Percentiles rank a stretch among this genome's conserved stretches.
Evolutionary conservation across 2,329 filamentous ascomycete genomes (phyloP).

Genomic region (Ophiostoma populinum): DNA sequence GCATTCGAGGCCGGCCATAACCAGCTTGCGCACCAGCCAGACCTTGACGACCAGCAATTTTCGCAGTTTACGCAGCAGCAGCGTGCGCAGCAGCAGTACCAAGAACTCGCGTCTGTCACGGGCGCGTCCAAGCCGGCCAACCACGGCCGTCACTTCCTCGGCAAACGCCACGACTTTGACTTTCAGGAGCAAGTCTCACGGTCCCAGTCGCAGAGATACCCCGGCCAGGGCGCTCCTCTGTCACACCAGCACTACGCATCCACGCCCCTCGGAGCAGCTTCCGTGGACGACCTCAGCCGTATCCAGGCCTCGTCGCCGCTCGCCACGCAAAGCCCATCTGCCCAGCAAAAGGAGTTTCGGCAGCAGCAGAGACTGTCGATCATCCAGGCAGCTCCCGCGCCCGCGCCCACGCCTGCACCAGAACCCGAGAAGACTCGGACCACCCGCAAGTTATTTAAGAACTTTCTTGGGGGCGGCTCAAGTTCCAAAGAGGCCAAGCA

Average conservation of each 20-base stretch:
- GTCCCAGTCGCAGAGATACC: slow-evolving; percentile 34
- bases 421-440: slow-evolving; percentile 28
- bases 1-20: slow-evolving; percentile 8
- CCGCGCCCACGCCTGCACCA: slow-evolving; percentile 14
- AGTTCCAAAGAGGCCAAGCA: slow-evolving; percentile 16
- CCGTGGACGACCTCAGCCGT: slow-evolving; percentile 24
- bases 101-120: too few relatives aligned
- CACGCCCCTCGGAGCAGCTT: slow-evolving; percentile 17
- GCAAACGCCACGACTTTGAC: slow-evolving; percentile 18
- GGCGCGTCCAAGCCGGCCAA: too few relatives aligned
- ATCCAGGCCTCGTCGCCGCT: slow-evolving; percentile 15
- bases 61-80: slow-evolving; percentile 11
- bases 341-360: slow-evolving; percentile 14
- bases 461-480: slow-evolving; percentile 29
- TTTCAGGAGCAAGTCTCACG: slow-evolving; percentile 31
- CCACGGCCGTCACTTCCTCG: too few relatives aligned
- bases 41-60: slow-evolving; percentile 6
- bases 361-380: slow-evolving; percentile 9
- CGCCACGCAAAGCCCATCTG: too few relatives aligned
- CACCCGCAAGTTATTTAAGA: slow-evolving; percentile 36
- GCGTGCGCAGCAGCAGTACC: slow-evolving; percentile 12
- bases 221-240: slow-evolving; percentile 15
- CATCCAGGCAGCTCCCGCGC: slow-evolving; percentile 1
- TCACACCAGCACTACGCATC: slow-evolving; percentile 19
- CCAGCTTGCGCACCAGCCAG: not conserved